Evolutionary conservation across 1,284 basidiomycete species (phyloP).

Genomic region (Prillingera fragicola): DNA sequence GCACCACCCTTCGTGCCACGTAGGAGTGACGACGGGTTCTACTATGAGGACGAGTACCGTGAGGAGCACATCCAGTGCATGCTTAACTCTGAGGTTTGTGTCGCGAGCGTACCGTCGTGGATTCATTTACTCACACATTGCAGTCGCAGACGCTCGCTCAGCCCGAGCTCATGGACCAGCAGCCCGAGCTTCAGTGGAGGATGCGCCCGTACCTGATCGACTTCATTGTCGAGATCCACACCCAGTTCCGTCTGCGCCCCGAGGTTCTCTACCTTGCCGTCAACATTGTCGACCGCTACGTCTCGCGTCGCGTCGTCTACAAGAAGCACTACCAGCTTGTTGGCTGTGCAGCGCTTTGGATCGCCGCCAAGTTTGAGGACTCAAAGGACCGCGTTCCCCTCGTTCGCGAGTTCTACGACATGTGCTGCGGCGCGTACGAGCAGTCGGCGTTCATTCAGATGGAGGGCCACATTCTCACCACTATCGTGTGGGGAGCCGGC

Average conservation of each 20-base stretch:
- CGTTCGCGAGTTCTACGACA: slow-evolving; percentile 85
- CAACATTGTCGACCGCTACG: slow-evolving; percentile 98
- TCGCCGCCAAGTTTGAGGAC: slow-evolving; percentile 98
- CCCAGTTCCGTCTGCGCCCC: slow-evolving; percentile 89
- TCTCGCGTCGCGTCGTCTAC: slow-evolving; percentile 95
- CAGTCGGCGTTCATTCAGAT: slow-evolving; percentile 91
- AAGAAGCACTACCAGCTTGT: slow-evolving; percentile 99
- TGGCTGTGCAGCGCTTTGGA: slow-evolving; percentile 96
- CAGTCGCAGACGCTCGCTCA: slow-evolving; percentile 81
- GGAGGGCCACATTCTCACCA: slow-evolving; percentile 94
- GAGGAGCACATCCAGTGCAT: slow-evolving; percentile 90
- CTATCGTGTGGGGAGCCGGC: slow-evolving; percentile 94
- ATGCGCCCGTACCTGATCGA: slow-evolving; percentile 99
- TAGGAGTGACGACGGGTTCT: slow-evolving; percentile 44
- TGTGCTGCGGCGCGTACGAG: slow-evolving; percentile 93
- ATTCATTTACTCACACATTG: slow-evolving; percentile 4
- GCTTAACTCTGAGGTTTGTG: slow-evolving; percentile 92
- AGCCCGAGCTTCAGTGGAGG: slow-evolving; percentile 93
- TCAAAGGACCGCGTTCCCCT: slow-evolving; percentile 97
- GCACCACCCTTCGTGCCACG: slow-evolving; percentile 7
- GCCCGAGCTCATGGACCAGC: slow-evolving; percentile 93
- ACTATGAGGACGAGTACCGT: slow-evolving; percentile 84
- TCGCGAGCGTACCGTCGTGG: background rate
- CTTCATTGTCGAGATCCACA: slow-evolving; percentile 97
- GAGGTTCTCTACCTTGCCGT: slow-evolving; percentile 97